Conservation (phyloP, 2,329 filamentous ascomycete species). For the Didymella exigua region DNA sequence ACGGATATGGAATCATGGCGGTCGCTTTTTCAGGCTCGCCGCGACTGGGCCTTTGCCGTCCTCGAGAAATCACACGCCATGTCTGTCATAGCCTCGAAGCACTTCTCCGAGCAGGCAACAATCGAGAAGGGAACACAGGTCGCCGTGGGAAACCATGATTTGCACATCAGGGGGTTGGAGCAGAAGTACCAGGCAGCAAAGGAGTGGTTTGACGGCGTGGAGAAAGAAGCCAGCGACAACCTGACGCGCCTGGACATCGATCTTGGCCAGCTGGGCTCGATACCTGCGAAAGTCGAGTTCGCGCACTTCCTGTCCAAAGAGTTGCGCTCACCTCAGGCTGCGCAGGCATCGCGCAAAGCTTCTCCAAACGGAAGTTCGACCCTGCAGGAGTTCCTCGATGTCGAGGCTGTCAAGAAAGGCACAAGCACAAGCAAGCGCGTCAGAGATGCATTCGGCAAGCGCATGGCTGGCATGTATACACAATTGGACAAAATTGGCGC, state of each 20-base stretch:
- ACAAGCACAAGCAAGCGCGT: conserved; percentile 69
- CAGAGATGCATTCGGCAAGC: conserved; percentile 67
- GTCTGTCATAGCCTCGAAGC: conserved; percentile 65
- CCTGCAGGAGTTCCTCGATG: conserved; percentile 68
- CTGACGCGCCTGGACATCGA: conserved; percentile 71
- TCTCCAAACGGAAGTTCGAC: conserved; percentile 29
- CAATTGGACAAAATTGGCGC: conserved; percentile 50
- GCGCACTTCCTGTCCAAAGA: conserved; percentile 54
- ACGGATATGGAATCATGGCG: conserved; percentile 88
- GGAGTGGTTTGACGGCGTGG: conserved; percentile 70
- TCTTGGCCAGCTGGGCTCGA: conserved; percentile 66
- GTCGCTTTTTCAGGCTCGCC: conserved; percentile 78
- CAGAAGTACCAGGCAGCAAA: conserved; percentile 73
- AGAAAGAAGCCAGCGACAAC: conserved; percentile 70
- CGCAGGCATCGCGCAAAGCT: conserved; percentile 31
- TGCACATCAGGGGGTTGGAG: conserved; percentile 73
- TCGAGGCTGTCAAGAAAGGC: conserved; percentile 73
- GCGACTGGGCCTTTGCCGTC: conserved; percentile 76
- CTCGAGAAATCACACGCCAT: conserved; percentile 72
- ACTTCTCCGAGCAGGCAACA: conserved; percentile 74
- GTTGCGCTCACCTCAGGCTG: conserved; percentile 35
- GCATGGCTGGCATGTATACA: conserved; percentile 50
- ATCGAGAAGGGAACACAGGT: conserved; percentile 82
- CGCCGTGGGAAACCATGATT: conserved; percentile 82
- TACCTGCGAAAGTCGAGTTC: conserved; percentile 70